These are phyloP conservation scores for Citrus maxima DNA, from an alignment of 345 rosid genomes.

Conservation along the genomic window DNA sequence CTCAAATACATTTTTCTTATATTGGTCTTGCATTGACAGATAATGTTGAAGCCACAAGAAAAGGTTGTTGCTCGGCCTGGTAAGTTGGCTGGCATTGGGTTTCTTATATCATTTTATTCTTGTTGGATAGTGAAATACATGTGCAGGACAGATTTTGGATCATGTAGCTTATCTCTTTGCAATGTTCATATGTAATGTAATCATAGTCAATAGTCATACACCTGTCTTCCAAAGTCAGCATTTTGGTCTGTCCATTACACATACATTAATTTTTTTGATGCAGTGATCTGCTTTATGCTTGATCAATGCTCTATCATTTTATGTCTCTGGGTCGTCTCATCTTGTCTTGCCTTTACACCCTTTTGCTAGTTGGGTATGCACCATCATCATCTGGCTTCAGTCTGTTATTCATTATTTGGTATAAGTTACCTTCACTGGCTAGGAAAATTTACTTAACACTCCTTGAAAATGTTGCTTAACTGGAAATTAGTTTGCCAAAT, in stretches of 20 bases:
- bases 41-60: slow-evolving; percentile 93
- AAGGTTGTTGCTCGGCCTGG: slow-evolving; percentile 85
- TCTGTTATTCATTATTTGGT: not conserved
- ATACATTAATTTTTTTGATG: not conserved
- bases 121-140: not conserved
- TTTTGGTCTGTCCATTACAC: not conserved
- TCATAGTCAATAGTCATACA: not conserved
- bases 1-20: not conserved
- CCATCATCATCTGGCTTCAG: not conserved
- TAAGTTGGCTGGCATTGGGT: slow-evolving; percentile 23
- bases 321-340: not conserved
- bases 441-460: not conserved
- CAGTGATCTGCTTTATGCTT: slow-evolving; percentile 1
- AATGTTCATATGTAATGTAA: not conserved
- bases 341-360: not conserved
- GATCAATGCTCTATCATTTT: not conserved
- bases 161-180: not conserved
- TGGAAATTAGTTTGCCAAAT: not conserved
- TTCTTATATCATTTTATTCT: not conserved
- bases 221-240: not conserved
- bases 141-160: not conserved
- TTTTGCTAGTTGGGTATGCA: not conserved
- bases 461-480: not conserved
- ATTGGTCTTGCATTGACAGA: slow-evolving; percentile 40
- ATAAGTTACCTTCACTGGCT: not conserved